Base-by-base conservation (phyloP, 2,329 filamentous ascomycete genomes). In the Fusarium verticillioides region DNA sequence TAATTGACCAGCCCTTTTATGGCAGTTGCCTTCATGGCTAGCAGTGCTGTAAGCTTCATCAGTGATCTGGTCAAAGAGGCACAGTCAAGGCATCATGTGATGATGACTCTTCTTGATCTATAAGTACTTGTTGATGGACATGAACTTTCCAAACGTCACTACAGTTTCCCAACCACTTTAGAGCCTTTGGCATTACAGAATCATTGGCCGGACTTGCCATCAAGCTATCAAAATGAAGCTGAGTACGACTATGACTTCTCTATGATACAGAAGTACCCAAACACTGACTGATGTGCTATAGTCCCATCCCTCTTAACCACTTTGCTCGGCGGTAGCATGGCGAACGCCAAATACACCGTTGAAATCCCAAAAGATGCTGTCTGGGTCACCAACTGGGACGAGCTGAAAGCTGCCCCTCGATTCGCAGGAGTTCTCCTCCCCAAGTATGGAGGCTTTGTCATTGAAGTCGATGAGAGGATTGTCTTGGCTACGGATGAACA, bases 241-340 rank as follows among this genome's bases (percentile, higher is more conserved):
- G 2, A 16, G 50, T 53, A 16, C n/a, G 30, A 30, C 30, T 30
- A 30, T 11, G 10, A 30, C 30, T 30, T 30, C 30, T 30, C 30
- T 30, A 30, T 30, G 7, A 11, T 30, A 11, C 28, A 30, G 28
- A 30, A 30, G 30, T 30, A 11, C 30, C 30, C 30, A 16, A 54
- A 11, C 2, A 18, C 16, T 57, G 7, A 44, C 9, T 0, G 19
- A 18, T 1, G 1, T 7, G 1, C 4, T 1, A 12, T 30, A 56
- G 52, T 9, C 9, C 12, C n/a, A 0, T 46, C 39, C n/a, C 4
- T 57, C 7, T 3, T 56, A 2, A 2, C 18, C 1, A 11, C 30
- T 2, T 18, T 57, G 3, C 0, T 57, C 2, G 0, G 5, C 9
- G 5, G 16, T 2, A 26, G 15, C 3, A 7, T 28, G 5, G 30